Percentiles rank a stretch among this genome's conserved stretches.
phyloP scores from a whole-genome alignment of 257 asterid genomes.

The Mentha longifolia region DNA sequence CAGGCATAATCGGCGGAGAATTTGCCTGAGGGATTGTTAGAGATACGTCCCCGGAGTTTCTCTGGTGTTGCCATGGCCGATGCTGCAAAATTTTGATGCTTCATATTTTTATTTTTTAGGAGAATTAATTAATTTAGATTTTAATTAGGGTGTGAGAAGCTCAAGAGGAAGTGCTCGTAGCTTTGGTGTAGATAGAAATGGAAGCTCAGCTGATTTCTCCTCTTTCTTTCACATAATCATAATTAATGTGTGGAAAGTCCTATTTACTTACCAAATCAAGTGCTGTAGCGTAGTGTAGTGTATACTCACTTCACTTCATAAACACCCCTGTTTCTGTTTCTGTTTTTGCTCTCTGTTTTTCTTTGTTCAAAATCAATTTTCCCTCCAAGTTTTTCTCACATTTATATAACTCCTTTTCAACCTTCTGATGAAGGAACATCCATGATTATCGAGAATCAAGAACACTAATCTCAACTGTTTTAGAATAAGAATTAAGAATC shows the following conservation, averaged over 20 bases:
- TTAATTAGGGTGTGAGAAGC: constrained; percentile 45
- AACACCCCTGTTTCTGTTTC: constrained; percentile 38
- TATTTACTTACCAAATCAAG: not conserved
- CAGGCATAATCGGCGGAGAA: constrained; percentile 52
- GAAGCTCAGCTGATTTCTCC: constrained; percentile 92
- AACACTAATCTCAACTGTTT: too few species aligned
- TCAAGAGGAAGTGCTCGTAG: constrained; percentile 73
- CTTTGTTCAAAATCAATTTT: not conserved
- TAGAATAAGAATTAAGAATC: too few species aligned
- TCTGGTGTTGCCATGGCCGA: constrained; percentile 24
- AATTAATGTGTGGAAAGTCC: constrained; percentile 1
- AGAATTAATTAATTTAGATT: not conserved
- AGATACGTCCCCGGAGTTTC: constrained; percentile 84
- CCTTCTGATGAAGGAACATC: too few species aligned
- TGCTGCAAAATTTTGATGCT: not conserved
- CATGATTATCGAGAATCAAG: too few species aligned
- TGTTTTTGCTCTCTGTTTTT: constrained; percentile 31
- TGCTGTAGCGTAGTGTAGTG: not conserved
- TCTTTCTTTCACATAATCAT: constrained; percentile 49
- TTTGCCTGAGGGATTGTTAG: constrained; percentile 26
- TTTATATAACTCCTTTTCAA: not conserved
- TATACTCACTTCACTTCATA: too few species aligned
- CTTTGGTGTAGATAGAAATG: constrained; percentile 69
- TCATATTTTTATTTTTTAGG: not conserved
- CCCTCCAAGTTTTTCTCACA: not conserved